A percentile compares a stretch with the other conserved stretches of the same genome.
Conservation (phyloP, 805 yeast species). For the Candida dajiaensis region DNA sequence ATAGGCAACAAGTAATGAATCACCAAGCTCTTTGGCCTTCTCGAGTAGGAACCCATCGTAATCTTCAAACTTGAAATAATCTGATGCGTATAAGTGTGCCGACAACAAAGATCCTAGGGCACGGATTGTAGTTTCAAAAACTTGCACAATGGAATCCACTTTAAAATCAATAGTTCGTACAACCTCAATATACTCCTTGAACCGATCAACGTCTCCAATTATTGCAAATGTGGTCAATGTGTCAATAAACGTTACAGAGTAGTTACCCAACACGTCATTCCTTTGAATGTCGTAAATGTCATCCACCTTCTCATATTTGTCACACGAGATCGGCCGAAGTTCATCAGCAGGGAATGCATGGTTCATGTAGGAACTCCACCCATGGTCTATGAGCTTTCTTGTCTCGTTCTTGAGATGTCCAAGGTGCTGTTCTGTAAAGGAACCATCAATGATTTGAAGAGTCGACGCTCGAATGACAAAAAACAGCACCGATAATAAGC, state of each 20-base stretch:
- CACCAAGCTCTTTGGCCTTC: constrained; percentile 73
- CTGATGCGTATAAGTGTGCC: constrained; percentile 62
- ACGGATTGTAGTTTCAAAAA: constrained; percentile 81
- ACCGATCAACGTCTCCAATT: constrained; percentile 54
- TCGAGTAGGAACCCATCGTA: constrained; percentile 71
- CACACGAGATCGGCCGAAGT: constrained; percentile 67
- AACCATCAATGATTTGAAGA: constrained; percentile 1
- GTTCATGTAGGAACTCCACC: constrained; percentile 62
- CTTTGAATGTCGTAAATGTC: constrained; percentile 49
- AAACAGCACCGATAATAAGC: not conserved
- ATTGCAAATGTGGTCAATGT: constrained; percentile 74
- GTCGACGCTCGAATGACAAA: not conserved
- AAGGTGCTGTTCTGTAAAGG: constrained; percentile 25
- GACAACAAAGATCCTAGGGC: constrained; percentile 78
- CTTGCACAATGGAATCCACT: constrained; percentile 71
- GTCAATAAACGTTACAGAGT: constrained; percentile 73
- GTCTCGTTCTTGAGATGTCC: constrained; percentile 38
- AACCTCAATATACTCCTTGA: constrained; percentile 39
- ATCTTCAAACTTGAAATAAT: constrained; percentile 26
- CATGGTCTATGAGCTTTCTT: constrained; percentile 57
- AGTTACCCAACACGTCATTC: constrained; percentile 84
- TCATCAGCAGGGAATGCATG: constrained; percentile 82
- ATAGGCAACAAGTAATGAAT: constrained; percentile 64
- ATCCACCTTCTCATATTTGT: constrained; percentile 58
- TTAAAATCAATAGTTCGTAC: constrained; percentile 41